Conservation (phyloP, 2,329 filamentous ascomycete genomes). For the Helicocarpus griseus region DNA sequence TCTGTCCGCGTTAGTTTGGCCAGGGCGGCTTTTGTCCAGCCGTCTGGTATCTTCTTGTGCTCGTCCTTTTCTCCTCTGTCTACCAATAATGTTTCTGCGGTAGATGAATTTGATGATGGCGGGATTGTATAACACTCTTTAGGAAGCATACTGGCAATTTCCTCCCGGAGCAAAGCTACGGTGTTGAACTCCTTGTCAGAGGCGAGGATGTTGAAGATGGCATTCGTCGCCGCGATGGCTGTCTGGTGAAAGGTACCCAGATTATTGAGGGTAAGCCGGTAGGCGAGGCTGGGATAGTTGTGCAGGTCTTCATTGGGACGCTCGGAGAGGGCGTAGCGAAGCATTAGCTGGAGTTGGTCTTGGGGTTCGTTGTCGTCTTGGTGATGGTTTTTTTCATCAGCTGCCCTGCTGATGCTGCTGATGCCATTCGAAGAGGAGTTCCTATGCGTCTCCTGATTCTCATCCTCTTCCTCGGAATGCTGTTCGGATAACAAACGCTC, state of each 20-base stretch:
- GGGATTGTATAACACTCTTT: background rate
- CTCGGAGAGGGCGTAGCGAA: slow-evolving; percentile 30
- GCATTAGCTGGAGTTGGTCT: slow-evolving; percentile 36
- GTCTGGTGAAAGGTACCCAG: slow-evolving; percentile 28
- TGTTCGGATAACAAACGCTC: slow-evolving; percentile 11
- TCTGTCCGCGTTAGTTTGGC: slow-evolving; percentile 32
- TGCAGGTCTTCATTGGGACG: slow-evolving; percentile 32
- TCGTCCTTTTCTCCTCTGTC: too few relatives aligned
- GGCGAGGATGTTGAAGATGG: slow-evolving; percentile 29
- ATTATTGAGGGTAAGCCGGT: slow-evolving; percentile 15
- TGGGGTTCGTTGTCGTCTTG: slow-evolving; percentile 18
- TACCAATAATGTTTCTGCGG: too few relatives aligned
- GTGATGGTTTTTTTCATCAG: background rate
- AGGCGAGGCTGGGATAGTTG: slow-evolving; percentile 13
- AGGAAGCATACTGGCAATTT: slow-evolving; percentile 25
- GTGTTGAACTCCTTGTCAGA: slow-evolving; percentile 31
- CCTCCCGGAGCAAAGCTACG: slow-evolving; percentile 29
- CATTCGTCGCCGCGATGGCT: slow-evolving; percentile 31
- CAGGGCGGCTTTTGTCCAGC: slow-evolving; percentile 34
- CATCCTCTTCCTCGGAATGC: background rate
- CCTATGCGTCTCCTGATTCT: too few relatives aligned
- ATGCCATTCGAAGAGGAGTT: too few relatives aligned
- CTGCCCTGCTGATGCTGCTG: too few relatives aligned
- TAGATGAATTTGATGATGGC: background rate
- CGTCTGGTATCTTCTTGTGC: slow-evolving; percentile 13